These are phyloP conservation scores for Syncephalastrum contaminatum DNA, from an alignment of 371 early-diverging fungal species.

Conservation along the genomic window DNA sequence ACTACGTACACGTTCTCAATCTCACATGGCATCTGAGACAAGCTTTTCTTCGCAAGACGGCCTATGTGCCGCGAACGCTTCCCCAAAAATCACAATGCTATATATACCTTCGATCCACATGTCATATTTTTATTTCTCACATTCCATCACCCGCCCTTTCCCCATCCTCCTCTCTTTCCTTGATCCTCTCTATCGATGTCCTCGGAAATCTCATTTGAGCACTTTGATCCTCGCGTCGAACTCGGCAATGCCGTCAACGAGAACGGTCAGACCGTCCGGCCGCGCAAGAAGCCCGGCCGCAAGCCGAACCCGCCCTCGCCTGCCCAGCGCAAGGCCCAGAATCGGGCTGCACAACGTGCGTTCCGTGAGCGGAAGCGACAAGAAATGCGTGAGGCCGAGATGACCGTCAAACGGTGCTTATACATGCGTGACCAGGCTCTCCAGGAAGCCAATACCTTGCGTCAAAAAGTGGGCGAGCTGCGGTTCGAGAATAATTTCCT, in stretches of 20 bases:
- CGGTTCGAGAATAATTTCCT: slow-evolving; percentile 34
- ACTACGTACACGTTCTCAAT: too few species aligned
- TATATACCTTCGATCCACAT: too few species aligned
- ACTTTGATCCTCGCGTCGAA: slow-evolving; percentile 46
- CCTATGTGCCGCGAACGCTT: too few species aligned
- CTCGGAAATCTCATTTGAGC: slow-evolving; percentile 35
- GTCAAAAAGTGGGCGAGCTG: slow-evolving; percentile 22
- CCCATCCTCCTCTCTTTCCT: too few species aligned
- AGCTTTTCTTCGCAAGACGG: too few species aligned
- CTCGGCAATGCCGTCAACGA: slow-evolving; percentile 30
- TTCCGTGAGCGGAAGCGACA: slow-evolving; percentile 76
- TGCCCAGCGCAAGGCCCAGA: slow-evolving; percentile 71
- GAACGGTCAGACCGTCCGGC: slow-evolving; percentile 40
- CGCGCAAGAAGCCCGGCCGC: slow-evolving; percentile 42
- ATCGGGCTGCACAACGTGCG: slow-evolving; percentile 74
- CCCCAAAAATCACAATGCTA: too few species aligned
- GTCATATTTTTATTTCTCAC: too few species aligned
- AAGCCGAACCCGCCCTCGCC: slow-evolving; percentile 51
- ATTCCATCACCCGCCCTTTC: too few species aligned
- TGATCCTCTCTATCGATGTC: too few species aligned
- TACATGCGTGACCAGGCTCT: slow-evolving; percentile 33
- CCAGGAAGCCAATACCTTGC: slow-evolving; percentile 18
- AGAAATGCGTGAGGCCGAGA: slow-evolving; percentile 72
- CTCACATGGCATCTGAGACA: too few species aligned
- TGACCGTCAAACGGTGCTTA: slow-evolving; percentile 31